A percentile compares a stretch with the other conserved stretches of the same genome.
phyloP scores from a whole-genome alignment of 2,329 filamentous ascomycete species.

The Corniculantispora saksenae region DNA sequence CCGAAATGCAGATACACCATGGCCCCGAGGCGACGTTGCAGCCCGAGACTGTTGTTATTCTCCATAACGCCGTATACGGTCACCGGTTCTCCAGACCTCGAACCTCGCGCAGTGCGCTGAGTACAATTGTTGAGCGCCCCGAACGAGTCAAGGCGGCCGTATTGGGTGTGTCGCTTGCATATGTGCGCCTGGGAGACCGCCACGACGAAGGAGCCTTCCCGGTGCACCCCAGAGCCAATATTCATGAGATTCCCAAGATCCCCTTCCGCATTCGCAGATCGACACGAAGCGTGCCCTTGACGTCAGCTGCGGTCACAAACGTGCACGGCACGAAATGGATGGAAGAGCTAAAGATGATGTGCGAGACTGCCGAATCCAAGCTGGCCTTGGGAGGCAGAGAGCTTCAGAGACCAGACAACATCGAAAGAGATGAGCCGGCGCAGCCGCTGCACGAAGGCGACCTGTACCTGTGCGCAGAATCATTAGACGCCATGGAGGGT shows the following conservation, averaged over 20 bases:
- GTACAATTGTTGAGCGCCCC: conserved; percentile 87
- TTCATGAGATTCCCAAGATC: conserved; percentile 55
- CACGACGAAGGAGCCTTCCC: conserved; percentile 71
- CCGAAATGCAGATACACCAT: conserved; percentile 67
- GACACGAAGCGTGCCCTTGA: conserved; percentile 67
- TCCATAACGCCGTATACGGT: conserved; percentile 94
- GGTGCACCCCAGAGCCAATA: conserved; percentile 62
- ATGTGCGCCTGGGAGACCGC: conserved; percentile 83
- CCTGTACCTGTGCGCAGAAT: conserved; percentile 86
- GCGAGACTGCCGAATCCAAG: conserved; percentile 74
- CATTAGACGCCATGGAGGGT: conserved; percentile 83
- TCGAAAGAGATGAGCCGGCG: conserved; percentile 51
- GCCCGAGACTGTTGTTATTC: conserved; percentile 73
- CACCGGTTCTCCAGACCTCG: conserved; percentile 86
- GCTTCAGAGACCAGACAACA: conserved; percentile 64
- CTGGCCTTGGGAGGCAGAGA: conserved; percentile 78
- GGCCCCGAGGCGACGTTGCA: conserved; percentile 40
- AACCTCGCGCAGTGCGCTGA: conserved; percentile 69
- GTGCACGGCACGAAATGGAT: conserved; percentile 94
- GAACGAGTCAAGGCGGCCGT: conserved; percentile 85
- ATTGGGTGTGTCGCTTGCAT: conserved; percentile 80
- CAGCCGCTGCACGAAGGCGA: conserved; percentile 81
- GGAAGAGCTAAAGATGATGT: conserved; percentile 85
- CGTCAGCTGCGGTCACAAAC: conserved; percentile 77
- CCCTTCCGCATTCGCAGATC: conserved; percentile 89